Evolutionary conservation across 176 grass and related monocot species (phyloP), one percentile per base, ranked within the genome.

Genomic region (Paspalum vaginatum): DNA sequence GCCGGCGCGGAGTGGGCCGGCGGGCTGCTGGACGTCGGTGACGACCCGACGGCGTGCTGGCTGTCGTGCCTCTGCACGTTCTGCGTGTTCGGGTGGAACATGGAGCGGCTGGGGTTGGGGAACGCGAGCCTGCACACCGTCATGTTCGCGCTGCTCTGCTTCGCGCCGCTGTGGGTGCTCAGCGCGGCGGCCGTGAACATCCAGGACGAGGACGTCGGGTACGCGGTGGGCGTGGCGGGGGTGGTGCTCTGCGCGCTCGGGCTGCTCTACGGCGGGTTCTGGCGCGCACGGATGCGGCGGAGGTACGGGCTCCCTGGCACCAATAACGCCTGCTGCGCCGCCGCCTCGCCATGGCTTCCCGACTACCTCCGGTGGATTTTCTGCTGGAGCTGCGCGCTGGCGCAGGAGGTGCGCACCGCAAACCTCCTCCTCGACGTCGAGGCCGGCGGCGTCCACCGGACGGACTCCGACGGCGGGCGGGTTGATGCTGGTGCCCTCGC

Each of bases 21-120:
- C 7, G 88, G 86, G 8, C 22, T 93, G 24, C 38, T 93, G 3
- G 94, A 97, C 81, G 84, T 69, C 46, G 72, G 84, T 46, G 91
- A 89, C 8, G 91, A 97, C 61, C 22, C 82, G 4, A 56, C 81
- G 26, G 70, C 78, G 57, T 85, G 85, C 24, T 93, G 70, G 74
- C 73, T 93, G 17, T 97, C 91, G 14, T 80, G 84, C 69, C 75
- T 91, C 48, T 89, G 91, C 76, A 87, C 86, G 13, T 97, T 84
- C 72, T 93, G 88, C 74, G 94, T 97, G 64, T 93, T 97, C 63
- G 91, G 91, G 39, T 93, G 94, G 91, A 97, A 97, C 81, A 85
- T 89, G 94, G 86, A 93, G 79, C 83, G 91, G 27, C 41, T 97
- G 56, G 88, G 94, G 2, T 73, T 93, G 62, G 88, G 91, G 16